phyloP scores from a whole-genome alignment of 176 grass and related monocot genomes.

The Elaeis guineensis region DNA sequence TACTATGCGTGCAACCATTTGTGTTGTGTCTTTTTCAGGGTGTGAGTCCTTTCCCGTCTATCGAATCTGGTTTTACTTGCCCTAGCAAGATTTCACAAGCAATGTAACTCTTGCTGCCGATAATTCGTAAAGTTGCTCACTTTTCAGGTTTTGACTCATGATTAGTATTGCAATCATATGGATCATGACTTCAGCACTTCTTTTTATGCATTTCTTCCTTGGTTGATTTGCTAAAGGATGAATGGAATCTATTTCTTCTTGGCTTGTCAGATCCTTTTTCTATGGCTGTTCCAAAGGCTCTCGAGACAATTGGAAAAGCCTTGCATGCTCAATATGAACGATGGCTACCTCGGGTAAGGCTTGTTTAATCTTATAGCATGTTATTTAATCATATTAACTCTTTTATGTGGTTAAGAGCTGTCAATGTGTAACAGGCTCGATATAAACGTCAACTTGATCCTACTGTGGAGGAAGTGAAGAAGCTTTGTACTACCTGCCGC shows the following conservation, averaged over 20 bases:
- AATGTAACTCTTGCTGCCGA: too few species aligned
- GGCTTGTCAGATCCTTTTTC: slow-evolving; percentile 73
- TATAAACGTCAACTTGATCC: slow-evolving; percentile 96
- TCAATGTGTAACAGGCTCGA: slow-evolving; percentile 31
- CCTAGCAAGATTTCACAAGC: too few species aligned
- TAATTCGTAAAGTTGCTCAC: too few species aligned
- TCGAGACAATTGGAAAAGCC: slow-evolving; percentile 88
- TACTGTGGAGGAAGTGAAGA: slow-evolving; percentile 92
- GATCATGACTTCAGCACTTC: not conserved
- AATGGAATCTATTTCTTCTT: slow-evolving; percentile 5
- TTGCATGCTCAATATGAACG: slow-evolving; percentile 92
- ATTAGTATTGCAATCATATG: too few species aligned
- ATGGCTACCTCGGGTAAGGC: slow-evolving; percentile 84
- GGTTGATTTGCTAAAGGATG: not conserved
- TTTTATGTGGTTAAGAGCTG: slow-evolving; percentile 9
- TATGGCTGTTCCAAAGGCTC: slow-evolving; percentile 83
- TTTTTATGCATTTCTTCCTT: not conserved
- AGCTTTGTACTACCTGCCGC: slow-evolving; percentile 86
- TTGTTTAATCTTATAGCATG: too few species aligned
- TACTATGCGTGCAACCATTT: too few species aligned
- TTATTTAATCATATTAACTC: not conserved
- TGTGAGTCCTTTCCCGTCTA: too few species aligned
- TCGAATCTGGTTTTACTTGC: too few species aligned
- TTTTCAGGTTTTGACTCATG: too few species aligned
- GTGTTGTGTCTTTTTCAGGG: too few species aligned